Percentiles rank a stretch among this genome's conserved stretches.
Evolutionary conservation across 805 yeast genomes (phyloP).

Genomic region (Saturnispora diversa): DNA sequence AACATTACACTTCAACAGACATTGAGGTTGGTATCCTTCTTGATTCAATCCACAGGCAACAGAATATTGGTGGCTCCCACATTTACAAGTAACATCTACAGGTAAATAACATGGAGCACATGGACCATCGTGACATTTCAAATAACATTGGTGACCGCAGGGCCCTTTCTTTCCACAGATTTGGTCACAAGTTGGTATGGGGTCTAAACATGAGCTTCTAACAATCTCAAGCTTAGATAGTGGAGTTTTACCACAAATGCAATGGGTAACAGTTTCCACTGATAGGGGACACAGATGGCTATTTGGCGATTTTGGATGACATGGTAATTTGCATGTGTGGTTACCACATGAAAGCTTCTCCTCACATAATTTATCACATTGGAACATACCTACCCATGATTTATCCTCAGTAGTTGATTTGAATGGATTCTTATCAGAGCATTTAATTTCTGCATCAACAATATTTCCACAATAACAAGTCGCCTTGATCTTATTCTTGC

Average conservation of each 20-base stretch:
- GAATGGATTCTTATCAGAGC: constrained; percentile 37
- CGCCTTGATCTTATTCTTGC: constrained; percentile 41
- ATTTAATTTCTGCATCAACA: constrained; percentile 30
- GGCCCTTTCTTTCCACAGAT: constrained; percentile 53
- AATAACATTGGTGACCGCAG: constrained; percentile 69
- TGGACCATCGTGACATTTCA: constrained; percentile 65
- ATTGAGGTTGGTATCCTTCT: constrained; percentile 46
- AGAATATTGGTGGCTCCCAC: constrained; percentile 47
- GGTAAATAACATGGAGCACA: constrained; percentile 61
- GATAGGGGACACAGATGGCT: constrained; percentile 49
- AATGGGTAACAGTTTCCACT: constrained; percentile 51
- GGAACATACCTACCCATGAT: constrained; percentile 44
- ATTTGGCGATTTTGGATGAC: constrained; percentile 41
- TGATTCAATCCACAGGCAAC: constrained; percentile 59
- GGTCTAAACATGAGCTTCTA: constrained; percentile 62
- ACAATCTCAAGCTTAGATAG: constrained; percentile 23
- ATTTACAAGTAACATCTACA: constrained; percentile 49
- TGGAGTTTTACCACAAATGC: constrained; percentile 72
- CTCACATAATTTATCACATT: constrained; percentile 40
- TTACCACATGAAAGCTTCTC: constrained; percentile 54
- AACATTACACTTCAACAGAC: constrained; percentile 67
- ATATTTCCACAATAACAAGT: constrained; percentile 73
- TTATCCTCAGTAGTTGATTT: constrained; percentile 20
- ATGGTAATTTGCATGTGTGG: constrained; percentile 42
- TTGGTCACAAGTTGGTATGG: constrained; percentile 65